These are phyloP conservation scores for Aspergillus niger DNA, from an alignment of 2,329 filamentous ascomycete genomes.

Conservation along the genomic window DNA sequence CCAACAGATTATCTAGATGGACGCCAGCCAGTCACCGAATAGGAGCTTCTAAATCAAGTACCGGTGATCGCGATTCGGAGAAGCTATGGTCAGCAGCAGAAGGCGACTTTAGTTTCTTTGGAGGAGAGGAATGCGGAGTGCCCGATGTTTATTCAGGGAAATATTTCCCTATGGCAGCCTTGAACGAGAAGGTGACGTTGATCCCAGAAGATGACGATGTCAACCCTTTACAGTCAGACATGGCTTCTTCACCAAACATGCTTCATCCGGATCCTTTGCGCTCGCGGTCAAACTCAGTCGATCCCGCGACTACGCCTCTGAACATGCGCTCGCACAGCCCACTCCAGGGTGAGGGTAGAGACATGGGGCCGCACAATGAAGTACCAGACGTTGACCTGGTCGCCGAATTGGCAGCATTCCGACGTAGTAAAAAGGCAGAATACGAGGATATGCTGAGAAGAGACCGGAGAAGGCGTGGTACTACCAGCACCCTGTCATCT, in stretches of 20 bases:
- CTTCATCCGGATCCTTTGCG: conserved; percentile 12
- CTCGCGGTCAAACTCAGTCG: conserved; percentile 4
- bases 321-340: neutral
- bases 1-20: conserved; percentile 34
- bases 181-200: conserved; percentile 49
- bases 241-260: conserved; percentile 12
- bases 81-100: conserved; percentile 61
- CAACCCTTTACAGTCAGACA: conserved; percentile 15
- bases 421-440: conserved; percentile 54
- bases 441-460: conserved; percentile 44
- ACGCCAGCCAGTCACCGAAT: conserved; percentile 49
- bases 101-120: conserved; percentile 64
- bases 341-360: neutral
- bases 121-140: conserved; percentile 57
- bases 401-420: conserved; percentile 55
- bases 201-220: conserved; percentile 36
- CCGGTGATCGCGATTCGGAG: conserved; percentile 61
- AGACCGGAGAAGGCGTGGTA: conserved; percentile 28
- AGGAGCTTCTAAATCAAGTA: conserved; percentile 55
- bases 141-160: conserved; percentile 49
- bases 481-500: conserved; percentile 25
- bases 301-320: neutral
- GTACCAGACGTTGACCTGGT: conserved; percentile 52
- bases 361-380: conserved; percentile 10
- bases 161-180: conserved; percentile 45